Base-by-base conservation (phyloP, 1,139 yeast species). In the Groenewaldozyma auringiensis region DNA sequence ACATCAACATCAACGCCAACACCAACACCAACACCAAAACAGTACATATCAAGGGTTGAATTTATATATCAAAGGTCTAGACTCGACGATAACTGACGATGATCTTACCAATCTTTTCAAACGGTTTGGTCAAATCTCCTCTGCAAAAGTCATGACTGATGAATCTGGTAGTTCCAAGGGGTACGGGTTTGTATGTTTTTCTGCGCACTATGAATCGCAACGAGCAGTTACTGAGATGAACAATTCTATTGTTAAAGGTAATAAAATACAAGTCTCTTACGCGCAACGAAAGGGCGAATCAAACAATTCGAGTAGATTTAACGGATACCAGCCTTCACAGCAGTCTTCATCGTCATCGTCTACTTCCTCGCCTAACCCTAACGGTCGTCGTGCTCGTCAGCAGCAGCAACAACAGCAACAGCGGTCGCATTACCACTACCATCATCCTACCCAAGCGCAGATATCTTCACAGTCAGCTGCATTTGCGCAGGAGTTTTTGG, bases 161-260 rank as follows among this genome's bases (percentile, higher is more conserved):
- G 94, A 84, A 56, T 67, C 78, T 50, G 95, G 95, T 56, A 81
- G 79, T 67, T 86, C 96, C 46, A 83, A 83, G 72, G 95, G 96
- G 55, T 88, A 84, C 66, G 97, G 96, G 63, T 88, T 88, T 68
- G 96, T 88, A 59, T 86, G 96, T 68, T 88, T 80, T 79, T 79
- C 94, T 45, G 71, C 85, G 55, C 89, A 95, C 59, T 92, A 84
- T 65, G 95, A 87, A 72, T 96, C 97, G 54, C 83, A 92, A 55
- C 80, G 79, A 69, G 96, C 96, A 52, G 83, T 86, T 64, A 76
- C 83, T 57, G 95, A 83, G 70, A 86, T 87, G 94, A 83, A 87
- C 75, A 94, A 85, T 69, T 79, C 82, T 65, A 80, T 82, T 78
- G 76, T 85, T 59, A 78, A 79, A 61, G 94, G 94, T 63, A 83